Evolutionary conservation across 345 rosid species (phyloP).

Genomic region (Melaleuca quinquenervia): DNA sequence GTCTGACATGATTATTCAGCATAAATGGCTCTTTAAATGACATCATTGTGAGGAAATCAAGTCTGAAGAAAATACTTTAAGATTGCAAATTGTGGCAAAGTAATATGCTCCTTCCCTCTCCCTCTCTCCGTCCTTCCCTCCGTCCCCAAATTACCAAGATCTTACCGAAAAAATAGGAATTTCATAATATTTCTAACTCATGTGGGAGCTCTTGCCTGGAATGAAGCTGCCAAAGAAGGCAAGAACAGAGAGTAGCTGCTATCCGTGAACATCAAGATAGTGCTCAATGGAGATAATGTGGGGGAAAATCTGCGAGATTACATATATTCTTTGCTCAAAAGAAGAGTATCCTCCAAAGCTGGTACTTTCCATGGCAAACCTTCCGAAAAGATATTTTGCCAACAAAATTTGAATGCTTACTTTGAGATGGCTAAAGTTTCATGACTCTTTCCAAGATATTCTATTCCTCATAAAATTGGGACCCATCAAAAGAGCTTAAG

Average conservation of each 20-base stretch:
- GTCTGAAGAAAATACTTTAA: background rate
- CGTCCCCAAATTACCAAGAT: background rate
- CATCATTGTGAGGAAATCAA: background rate
- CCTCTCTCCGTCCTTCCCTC: no score
- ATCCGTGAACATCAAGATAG: background rate
- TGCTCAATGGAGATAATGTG: background rate
- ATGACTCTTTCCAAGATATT: background rate
- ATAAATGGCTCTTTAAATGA: background rate
- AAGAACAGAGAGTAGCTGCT: background rate
- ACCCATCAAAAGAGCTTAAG: background rate
- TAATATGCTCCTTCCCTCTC: background rate
- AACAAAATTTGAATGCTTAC: background rate
- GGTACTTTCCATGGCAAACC: background rate
- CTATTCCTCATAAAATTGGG: background rate
- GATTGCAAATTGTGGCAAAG: background rate
- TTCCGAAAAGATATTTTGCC: background rate
- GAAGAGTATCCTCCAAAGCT: background rate
- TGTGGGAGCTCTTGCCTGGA: background rate
- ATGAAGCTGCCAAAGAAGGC: background rate
- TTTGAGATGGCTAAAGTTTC: background rate
- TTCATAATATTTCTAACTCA: background rate
- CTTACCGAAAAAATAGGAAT: background rate
- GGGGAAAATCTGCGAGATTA: background rate
- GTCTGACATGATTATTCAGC: background rate
- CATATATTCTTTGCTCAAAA: background rate